Percentiles rank a stretch among this genome's conserved stretches.
phyloP scores from a whole-genome alignment of 768 basidiomycete genomes.

The Austroboletus festivus region DNA sequence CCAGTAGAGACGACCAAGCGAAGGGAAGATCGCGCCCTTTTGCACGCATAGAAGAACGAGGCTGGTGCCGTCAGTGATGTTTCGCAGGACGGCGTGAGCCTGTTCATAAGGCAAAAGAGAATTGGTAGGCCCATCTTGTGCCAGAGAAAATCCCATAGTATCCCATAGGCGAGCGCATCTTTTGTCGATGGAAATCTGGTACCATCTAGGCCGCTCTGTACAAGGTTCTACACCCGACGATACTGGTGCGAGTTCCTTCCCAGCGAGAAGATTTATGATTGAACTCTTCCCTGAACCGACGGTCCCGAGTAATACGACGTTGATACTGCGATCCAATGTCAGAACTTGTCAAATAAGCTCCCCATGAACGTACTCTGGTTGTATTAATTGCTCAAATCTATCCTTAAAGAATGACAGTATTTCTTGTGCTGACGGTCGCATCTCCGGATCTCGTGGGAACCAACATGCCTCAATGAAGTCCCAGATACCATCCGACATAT shows the following conservation, averaged over 20 bases:
- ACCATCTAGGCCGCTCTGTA: conserved; percentile 6
- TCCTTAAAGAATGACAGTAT: not conserved
- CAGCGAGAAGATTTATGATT: too few relatives aligned
- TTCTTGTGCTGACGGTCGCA: not conserved
- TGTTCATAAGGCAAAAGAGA: too few relatives aligned
- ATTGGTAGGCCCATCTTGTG: too few relatives aligned
- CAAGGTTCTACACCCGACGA: conserved; percentile 13
- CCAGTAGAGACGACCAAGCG: conserved; percentile 29
- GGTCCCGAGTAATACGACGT: too few relatives aligned
- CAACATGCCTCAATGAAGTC: conserved; percentile 3
- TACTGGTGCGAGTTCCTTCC: not conserved
- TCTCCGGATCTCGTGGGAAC: not conserved
- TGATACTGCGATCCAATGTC: too few relatives aligned
- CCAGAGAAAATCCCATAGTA: conserved; percentile 4
- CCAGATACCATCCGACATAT: not conserved
- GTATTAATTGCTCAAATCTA: not conserved
- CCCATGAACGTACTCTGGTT: too few relatives aligned
- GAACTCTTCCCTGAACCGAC: too few relatives aligned
- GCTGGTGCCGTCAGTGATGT: too few relatives aligned
- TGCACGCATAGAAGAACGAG: conserved; percentile 18
- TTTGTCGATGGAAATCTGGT: not conserved
- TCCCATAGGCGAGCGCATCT: conserved; percentile 21
- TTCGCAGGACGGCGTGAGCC: too few relatives aligned
- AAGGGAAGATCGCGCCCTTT: conserved; percentile 26
- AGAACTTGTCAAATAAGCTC: too few relatives aligned